phyloP scores from a whole-genome alignment of 2,329 filamentous ascomycete species.

The Elsinoe batatas region DNA sequence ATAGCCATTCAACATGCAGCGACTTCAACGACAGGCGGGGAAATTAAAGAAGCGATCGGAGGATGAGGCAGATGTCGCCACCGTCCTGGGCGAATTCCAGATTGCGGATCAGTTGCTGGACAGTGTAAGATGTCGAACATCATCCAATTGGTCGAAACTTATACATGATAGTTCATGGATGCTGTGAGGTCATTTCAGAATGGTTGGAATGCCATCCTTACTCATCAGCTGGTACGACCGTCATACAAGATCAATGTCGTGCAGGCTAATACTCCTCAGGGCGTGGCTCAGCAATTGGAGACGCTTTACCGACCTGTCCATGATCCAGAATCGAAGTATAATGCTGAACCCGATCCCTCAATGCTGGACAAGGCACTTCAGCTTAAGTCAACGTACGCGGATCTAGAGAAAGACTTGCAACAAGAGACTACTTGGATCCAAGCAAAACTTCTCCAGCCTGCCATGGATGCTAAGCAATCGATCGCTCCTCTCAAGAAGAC shows the following conservation, averaged over 20 bases:
- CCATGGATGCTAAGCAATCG: slow-evolving; percentile 56
- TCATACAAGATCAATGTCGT: background rate
- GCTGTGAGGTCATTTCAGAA: slow-evolving; percentile 68
- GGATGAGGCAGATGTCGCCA: slow-evolving; percentile 66
- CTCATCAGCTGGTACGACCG: slow-evolving; percentile 1
- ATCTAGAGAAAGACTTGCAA: slow-evolving; percentile 60
- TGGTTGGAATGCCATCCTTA: slow-evolving; percentile 65
- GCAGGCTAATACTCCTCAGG: slow-evolving; percentile 30
- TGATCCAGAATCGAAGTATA: slow-evolving; percentile 50
- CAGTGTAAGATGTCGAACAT: slow-evolving; percentile 43
- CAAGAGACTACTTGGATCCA: slow-evolving; percentile 65
- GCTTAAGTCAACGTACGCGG: slow-evolving; percentile 57
- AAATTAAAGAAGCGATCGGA: slow-evolving; percentile 61
- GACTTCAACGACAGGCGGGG: slow-evolving; percentile 65
- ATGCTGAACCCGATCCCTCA: slow-evolving; percentile 42
- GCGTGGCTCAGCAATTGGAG: slow-evolving; percentile 58
- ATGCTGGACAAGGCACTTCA: slow-evolving; percentile 54
- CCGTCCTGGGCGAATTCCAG: slow-evolving; percentile 69
- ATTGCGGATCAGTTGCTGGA: slow-evolving; percentile 66
- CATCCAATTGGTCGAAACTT: background rate
- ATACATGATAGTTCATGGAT: slow-evolving; percentile 47
- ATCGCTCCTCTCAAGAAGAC: slow-evolving; percentile 66
- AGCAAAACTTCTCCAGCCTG: slow-evolving; percentile 57
- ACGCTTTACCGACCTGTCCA: slow-evolving; percentile 67
- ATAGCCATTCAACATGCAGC: slow-evolving; percentile 46